Conservation (phyloP, 371 early-diverging fungal species). For the Circinella umbellata region DNA sequence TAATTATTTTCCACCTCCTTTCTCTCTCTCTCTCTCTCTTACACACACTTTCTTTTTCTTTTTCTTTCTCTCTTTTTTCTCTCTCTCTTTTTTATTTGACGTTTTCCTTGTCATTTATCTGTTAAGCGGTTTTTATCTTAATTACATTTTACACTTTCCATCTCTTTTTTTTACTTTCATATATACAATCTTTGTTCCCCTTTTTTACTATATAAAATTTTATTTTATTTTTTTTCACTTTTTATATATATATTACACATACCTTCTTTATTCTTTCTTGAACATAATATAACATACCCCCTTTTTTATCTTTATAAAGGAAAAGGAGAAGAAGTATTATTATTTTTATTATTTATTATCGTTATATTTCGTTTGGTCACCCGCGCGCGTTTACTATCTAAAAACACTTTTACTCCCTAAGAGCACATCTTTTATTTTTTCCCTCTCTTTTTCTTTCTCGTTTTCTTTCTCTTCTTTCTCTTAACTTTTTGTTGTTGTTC, state of each 20-base stretch:
- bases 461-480: slow-evolving; percentile 17
- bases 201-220: slow-evolving; percentile 2
- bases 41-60: not conserved
- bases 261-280: too few species aligned
- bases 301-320: not conserved
- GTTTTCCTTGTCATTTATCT: not conserved
- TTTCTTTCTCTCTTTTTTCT: slow-evolving; percentile 6
- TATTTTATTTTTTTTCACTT: too few species aligned
- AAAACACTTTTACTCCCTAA: too few species aligned
- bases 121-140: slow-evolving; percentile 1
- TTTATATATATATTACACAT: too few species aligned
- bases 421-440: not conserved
- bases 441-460: slow-evolving; percentile 3
- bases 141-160: slow-evolving; percentile 4
- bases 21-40: slow-evolving; percentile 12
- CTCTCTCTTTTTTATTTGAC: slow-evolving; percentile 10
- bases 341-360: not conserved
- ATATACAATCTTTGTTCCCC: not conserved
- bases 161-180: not conserved
- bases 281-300: not conserved
- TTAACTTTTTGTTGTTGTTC: slow-evolving; percentile 12
- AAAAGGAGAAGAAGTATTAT: too few species aligned
- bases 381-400: slow-evolving; percentile 10
- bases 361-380: not conserved
- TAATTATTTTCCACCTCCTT: not conserved